Conservation (phyloP, 768 basidiomycete species). For the Boletus sp. region DNA sequence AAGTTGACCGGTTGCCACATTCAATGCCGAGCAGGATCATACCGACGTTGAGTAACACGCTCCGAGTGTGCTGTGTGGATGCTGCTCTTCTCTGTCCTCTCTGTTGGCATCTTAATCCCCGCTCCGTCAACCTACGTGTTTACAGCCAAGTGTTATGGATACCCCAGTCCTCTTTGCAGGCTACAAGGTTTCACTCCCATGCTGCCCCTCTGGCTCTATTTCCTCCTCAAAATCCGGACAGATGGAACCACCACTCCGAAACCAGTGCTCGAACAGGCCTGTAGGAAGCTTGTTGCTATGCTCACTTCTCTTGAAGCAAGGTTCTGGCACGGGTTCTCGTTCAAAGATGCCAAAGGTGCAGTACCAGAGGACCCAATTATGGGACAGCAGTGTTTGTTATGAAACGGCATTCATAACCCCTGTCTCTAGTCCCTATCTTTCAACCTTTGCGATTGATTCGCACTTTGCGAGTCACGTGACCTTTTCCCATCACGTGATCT, state of each 20-base stretch:
- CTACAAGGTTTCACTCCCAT: conserved; percentile 96
- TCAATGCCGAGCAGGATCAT: conserved; percentile 95
- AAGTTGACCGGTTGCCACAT: conserved; percentile 64
- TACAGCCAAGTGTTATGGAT: conserved; percentile 84
- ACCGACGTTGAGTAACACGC: conserved; percentile 94
- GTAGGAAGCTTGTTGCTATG: conserved; percentile 73
- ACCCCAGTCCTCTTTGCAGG: conserved; percentile 93
- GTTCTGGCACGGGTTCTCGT: conserved; percentile 80
- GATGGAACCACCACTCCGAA: conserved; percentile 84
- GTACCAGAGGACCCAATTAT: conserved; percentile 49
- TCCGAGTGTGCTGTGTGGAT: conserved; percentile 91
- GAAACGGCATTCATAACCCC: too few species aligned
- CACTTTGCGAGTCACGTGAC: too few species aligned
- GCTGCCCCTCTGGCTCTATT: conserved; percentile 89
- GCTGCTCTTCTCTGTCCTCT: conserved; percentile 5
- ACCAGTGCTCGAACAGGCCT: conserved; percentile 78
- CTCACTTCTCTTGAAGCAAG: conserved; percentile 66
- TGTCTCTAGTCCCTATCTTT: too few species aligned
- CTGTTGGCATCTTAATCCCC: not conserved
- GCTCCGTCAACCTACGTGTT: conserved; percentile 6
- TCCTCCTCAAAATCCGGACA: conserved; percentile 94
- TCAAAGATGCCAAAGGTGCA: conserved; percentile 63
- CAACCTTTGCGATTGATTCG: too few species aligned
- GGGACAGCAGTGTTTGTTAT: conserved; percentile 41
- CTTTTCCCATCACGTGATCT: too few species aligned